Conservation (phyloP, 371 early-diverging fungal species). For the Mortierella sp. region DNA sequence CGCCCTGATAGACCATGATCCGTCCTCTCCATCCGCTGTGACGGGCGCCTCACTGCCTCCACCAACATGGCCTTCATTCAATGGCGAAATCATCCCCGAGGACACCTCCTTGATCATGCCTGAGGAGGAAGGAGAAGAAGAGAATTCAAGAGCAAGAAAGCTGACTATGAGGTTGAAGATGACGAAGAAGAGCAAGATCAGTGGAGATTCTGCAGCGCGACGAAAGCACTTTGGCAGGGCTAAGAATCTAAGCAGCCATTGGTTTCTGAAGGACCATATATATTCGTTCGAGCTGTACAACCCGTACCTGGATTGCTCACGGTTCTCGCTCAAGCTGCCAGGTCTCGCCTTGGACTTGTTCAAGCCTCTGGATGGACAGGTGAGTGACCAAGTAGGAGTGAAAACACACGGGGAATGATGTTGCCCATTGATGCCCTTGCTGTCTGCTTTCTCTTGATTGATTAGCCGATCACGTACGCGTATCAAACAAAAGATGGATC, state of each 20-base stretch:
- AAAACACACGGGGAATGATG: no score
- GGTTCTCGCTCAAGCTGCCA: slow-evolving; percentile 61
- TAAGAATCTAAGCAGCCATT: slow-evolving; percentile 42
- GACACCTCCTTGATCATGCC: slow-evolving; percentile 11
- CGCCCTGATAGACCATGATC: not conserved
- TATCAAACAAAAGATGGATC: no score
- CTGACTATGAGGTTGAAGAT: no score
- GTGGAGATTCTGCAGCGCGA: slow-evolving; percentile 1
- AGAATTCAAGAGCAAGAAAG: no score
- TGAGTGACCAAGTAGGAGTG: slow-evolving; percentile 13
- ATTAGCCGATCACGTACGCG: no score
- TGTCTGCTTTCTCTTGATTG: no score
- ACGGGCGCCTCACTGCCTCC: not conserved
- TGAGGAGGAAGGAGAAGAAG: not conserved
- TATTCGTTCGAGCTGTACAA: slow-evolving; percentile 73
- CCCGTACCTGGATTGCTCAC: slow-evolving; percentile 66
- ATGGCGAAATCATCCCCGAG: slow-evolving; percentile 53
- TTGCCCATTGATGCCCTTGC: no score
- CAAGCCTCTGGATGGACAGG: slow-evolving; percentile 71
- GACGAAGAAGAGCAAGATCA: slow-evolving; percentile 4
- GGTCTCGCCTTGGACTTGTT: slow-evolving; percentile 63
- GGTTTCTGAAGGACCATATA: slow-evolving; percentile 56
- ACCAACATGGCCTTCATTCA: slow-evolving; percentile 50
- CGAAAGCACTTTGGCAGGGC: slow-evolving; percentile 11
- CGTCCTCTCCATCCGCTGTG: not conserved